These are phyloP conservation scores for Diphasiastrum complanatum DNA, from an alignment of 83 land plant genomes.

Conservation along the genomic window DNA sequence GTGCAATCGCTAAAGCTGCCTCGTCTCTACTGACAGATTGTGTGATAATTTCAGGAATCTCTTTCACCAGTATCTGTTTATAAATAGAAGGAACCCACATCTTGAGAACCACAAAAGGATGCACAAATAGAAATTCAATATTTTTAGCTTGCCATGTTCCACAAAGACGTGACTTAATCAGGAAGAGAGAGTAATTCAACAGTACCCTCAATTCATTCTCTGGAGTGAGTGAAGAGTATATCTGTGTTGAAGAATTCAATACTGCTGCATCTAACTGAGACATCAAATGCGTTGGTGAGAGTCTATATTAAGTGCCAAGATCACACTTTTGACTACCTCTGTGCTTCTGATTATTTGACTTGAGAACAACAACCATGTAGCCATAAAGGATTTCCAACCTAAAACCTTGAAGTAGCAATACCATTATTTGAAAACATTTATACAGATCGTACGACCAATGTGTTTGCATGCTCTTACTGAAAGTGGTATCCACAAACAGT, in stretches of 20 bases:
- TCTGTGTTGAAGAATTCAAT: constrained; percentile 3
- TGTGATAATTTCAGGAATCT: constrained; percentile 67
- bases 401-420: no score
- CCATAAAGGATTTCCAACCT: no score
- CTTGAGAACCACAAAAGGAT: neutral
- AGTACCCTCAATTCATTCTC: constrained; percentile 33
- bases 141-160: neutral
- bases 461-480: no score
- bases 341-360: no score
- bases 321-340: no score
- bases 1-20: constrained; percentile 87
- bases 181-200: neutral
- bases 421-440: no score
- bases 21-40: constrained; percentile 78
- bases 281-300: neutral
- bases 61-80: constrained; percentile 52
- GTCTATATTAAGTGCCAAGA: no score
- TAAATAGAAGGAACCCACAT: neutral
- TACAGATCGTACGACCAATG: no score
- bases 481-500: no score
- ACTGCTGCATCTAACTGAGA: constrained; percentile 34
- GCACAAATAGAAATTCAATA: neutral
- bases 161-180: neutral
- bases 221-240: constrained; percentile 18
- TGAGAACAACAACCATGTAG: no score